These are phyloP conservation scores for Naganishia kalamii DNA, from an alignment of 768 basidiomycete species.

Conservation along the genomic window DNA sequence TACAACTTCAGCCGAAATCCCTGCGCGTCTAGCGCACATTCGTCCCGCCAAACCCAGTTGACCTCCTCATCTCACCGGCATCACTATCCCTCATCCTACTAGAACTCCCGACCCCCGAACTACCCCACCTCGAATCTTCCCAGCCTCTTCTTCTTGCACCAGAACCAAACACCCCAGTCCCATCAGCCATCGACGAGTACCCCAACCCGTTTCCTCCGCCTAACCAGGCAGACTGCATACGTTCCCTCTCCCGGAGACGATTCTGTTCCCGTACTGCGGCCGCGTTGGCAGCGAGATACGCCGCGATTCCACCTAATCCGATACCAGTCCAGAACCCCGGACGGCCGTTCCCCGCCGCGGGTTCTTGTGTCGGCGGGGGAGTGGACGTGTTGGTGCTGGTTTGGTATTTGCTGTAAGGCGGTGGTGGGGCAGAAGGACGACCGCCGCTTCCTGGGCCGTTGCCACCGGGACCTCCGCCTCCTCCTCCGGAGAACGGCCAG, in stretches of 20 bases:
- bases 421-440: slow-evolving; percentile 43
- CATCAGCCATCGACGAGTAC: slow-evolving; percentile 49
- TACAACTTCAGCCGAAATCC: background rate
- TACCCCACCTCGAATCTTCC: slow-evolving; percentile 16
- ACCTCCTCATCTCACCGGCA: slow-evolving; percentile 65
- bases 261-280: slow-evolving; percentile 24
- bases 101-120: slow-evolving; percentile 26
- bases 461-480: slow-evolving; percentile 47
- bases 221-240: slow-evolving; percentile 27
- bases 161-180: background rate
- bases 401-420: slow-evolving; percentile 39
- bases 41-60: slow-evolving; percentile 75
- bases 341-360: slow-evolving; percentile 49
- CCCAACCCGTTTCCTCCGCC: slow-evolving; percentile 33
- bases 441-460: slow-evolving; percentile 38
- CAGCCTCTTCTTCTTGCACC: slow-evolving; percentile 54
- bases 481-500: slow-evolving; percentile 36
- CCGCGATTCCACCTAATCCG: slow-evolving; percentile 63
- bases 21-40: slow-evolving; percentile 54
- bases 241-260: slow-evolving; percentile 31
- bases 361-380: slow-evolving; percentile 56
- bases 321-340: slow-evolving; percentile 86
- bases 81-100: slow-evolving; percentile 38
- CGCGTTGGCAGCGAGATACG: slow-evolving; percentile 39
- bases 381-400: slow-evolving; percentile 38